Evolutionary conservation across 768 basidiomycete genomes (phyloP).

Genomic region (Russula olivacea): DNA sequence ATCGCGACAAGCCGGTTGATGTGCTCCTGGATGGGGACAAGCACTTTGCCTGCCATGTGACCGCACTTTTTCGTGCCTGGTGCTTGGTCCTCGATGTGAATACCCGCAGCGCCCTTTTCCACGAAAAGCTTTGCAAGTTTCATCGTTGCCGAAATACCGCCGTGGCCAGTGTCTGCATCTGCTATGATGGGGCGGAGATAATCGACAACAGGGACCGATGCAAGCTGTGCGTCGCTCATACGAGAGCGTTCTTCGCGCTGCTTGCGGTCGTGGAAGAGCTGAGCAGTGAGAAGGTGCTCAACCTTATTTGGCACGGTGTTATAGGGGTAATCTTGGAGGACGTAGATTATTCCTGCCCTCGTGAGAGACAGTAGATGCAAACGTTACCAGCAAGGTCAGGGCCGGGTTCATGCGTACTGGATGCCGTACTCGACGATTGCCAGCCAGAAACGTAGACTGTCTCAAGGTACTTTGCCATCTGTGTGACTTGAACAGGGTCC

Average conservation of each 20-base stretch:
- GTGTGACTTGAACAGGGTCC: conserved; percentile 95
- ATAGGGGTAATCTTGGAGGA: conserved; percentile 78
- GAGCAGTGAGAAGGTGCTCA: conserved; percentile 95
- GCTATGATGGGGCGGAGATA: conserved; percentile 93
- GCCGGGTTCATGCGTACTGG: conserved; percentile 91
- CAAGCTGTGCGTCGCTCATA: conserved; percentile 65
- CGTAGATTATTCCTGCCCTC: background rate
- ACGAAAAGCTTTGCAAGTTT: conserved; percentile 99
- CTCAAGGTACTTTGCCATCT: conserved; percentile 98
- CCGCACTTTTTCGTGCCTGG: conserved; percentile 96
- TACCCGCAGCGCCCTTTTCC: conserved; percentile 96
- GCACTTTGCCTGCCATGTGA: conserved; percentile 93
- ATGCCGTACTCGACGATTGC: conserved; percentile 92
- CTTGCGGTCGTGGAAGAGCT: conserved; percentile 98
- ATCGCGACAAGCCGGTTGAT: conserved; percentile 97
- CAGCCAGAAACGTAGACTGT: conserved; percentile 98
- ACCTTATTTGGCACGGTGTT: conserved; percentile 99
- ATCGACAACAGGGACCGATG: conserved; percentile 67
- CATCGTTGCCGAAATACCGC: conserved; percentile 97
- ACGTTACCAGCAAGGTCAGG: conserved; percentile 90
- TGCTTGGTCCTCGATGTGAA: conserved; percentile 97
- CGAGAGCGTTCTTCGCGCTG: conserved; percentile 75
- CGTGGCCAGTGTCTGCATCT: conserved; percentile 97
- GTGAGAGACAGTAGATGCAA: background rate
- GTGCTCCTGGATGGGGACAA: conserved; percentile 96